These are phyloP conservation scores for Malus hybrid DNA, from an alignment of 331 rosid genomes.

Conservation along the genomic window DNA sequence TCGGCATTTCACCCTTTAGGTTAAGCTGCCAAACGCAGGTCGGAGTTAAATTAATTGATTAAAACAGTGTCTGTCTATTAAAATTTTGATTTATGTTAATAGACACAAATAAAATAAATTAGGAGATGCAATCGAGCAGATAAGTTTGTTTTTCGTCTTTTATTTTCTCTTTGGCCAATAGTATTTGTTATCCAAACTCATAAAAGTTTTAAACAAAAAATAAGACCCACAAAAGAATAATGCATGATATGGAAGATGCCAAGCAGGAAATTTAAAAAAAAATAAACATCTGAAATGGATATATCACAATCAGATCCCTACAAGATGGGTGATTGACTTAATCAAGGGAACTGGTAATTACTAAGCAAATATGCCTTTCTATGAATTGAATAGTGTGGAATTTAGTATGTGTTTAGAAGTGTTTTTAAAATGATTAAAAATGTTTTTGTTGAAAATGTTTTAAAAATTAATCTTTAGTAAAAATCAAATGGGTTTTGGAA, in stretches of 20 bases:
- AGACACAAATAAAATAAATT: background rate
- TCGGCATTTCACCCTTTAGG: no score
- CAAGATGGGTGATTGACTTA: constrained; percentile 7
- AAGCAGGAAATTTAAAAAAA: background rate
- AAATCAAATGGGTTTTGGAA: no score
- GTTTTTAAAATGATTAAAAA: no score
- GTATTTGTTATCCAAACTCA: no score
- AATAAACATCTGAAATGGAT: background rate
- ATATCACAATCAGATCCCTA: constrained; percentile 3
- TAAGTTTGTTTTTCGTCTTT: no score
- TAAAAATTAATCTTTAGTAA: no score
- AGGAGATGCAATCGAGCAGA: background rate
- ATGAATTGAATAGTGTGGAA: background rate
- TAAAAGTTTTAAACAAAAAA: background rate
- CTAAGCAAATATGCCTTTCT: constrained; percentile 1
- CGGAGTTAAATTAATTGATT: no score
- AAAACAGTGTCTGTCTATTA: background rate
- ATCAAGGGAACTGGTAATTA: constrained; percentile 10
- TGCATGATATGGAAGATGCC: constrained; percentile 3
- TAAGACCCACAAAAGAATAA: background rate
- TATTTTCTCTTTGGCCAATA: background rate
- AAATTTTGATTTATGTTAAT: no score
- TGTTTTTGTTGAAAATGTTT: no score
- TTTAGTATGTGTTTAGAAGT: background rate
- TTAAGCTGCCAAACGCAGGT: no score